Conservation (phyloP, 179 eudicot species). For the Nepenthes alata region DNA sequence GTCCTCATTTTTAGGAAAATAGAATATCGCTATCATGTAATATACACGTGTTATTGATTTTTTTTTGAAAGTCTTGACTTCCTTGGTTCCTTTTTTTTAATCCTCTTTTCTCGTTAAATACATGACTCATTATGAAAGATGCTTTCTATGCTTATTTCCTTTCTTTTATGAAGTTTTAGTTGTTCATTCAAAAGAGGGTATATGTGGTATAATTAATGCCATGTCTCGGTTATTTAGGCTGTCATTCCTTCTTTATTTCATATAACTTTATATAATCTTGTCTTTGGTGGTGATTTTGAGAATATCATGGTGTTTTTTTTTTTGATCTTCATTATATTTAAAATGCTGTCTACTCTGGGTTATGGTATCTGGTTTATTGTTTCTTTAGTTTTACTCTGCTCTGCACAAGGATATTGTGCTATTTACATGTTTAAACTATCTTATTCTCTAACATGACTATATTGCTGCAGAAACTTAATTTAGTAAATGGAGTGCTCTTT, state of each 20-base stretch:
- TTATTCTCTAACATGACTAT: neutral
- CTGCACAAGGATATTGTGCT: neutral
- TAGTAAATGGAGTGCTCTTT: constrained; percentile 87
- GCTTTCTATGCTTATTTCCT: too few relatives aligned
- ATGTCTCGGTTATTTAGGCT: neutral
- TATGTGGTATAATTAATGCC: neutral
- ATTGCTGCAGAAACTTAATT: constrained; percentile 57
- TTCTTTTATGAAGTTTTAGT: too few relatives aligned
- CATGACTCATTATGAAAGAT: too few relatives aligned
- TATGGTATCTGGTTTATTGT: neutral
- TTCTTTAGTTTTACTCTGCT: neutral
- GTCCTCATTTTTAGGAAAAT: too few relatives aligned
- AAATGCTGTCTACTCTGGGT: neutral
- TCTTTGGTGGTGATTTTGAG: neutral
- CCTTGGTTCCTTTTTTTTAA: too few relatives aligned
- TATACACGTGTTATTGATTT: too few relatives aligned
- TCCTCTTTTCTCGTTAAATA: too few relatives aligned
- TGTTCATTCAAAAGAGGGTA: too few relatives aligned
- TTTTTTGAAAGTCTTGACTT: too few relatives aligned
- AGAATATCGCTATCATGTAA: too few relatives aligned
- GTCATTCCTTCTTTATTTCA: neutral
- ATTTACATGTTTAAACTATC: constrained; percentile 7
- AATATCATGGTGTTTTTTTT: neutral
- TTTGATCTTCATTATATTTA: neutral
- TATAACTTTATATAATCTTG: neutral